Base-by-base conservation (phyloP, 2,329 filamentous ascomycete genomes). In the Fusarium neocosmosporiellum region DNA sequence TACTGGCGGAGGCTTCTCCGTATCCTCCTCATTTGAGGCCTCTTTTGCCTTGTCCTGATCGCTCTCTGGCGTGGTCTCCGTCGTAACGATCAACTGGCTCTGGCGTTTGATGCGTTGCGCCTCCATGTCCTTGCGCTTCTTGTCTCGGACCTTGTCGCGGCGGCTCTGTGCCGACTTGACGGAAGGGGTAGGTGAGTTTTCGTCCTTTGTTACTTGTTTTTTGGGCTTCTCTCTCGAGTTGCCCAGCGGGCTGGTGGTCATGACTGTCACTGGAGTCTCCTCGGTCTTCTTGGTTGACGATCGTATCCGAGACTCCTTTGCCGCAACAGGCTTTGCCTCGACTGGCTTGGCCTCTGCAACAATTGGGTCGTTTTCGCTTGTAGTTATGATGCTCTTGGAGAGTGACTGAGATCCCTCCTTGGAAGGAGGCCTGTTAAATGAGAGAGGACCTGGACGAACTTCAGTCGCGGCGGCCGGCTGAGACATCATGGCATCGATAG, bases 121-220 rank as follows among this genome's bases (percentile, higher is more conserved):
- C 64, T 84, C 82, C 66, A 85, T 79, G 36, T 85, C 84, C 18
- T 82, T 78, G 59, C 78, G 78, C 67, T 84, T 85, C 74, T 80
- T 81, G 20, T 84, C 81, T 24, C 80, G 81, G 7, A 85, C 84
- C 53, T 78, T 80, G 7, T 84, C 83, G 20, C 78, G 78, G 18
- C 83, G 81, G 46, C 76, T 83, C 34, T 78, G 75, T 7, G 75
- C 63, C 16, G 78, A 79, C 11, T 46, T 67, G n/a, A 68, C 65
- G 7, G 73, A 65, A 2, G 76, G 73, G 3, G 71, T 31, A 16
- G 71, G 69, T 54, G 62, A 61, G 71, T 66, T 57, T 18, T 48
- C 50, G 11, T 34, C 59, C 63, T 54, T 54, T 63, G 67, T 5
- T 24, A 7, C 24, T 50, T 63, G 43, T 34, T 59, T 66, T 22